phyloP scores from a whole-genome alignment of 306 rosid species.

The Medicago truncatula region DNA sequence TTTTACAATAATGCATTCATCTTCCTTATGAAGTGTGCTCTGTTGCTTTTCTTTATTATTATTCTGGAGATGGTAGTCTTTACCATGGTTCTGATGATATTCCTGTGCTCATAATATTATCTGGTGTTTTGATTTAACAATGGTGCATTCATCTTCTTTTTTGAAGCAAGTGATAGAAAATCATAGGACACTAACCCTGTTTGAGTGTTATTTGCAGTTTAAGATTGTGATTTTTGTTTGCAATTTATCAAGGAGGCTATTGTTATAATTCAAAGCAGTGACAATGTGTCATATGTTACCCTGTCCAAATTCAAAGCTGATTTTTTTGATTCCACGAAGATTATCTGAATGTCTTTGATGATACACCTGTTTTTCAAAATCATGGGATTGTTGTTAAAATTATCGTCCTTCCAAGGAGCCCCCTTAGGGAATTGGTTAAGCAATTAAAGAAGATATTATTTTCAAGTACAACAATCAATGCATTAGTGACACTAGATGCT shows the following conservation, averaged over 20 bases:
- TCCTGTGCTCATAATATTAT: conserved; percentile 11
- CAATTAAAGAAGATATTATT: not conserved
- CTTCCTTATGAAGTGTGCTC: not conserved
- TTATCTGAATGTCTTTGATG: conserved; percentile 10
- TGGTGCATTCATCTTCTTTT: not conserved
- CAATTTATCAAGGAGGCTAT: not conserved
- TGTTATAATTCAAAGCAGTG: conserved; percentile 21
- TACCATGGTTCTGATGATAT: not conserved
- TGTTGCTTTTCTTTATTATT: conserved; percentile 6
- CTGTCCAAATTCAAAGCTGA: not conserved
- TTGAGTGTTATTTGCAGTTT: not conserved
- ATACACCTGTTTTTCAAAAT: not conserved
- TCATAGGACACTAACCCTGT: not conserved
- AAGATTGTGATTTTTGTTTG: not conserved
- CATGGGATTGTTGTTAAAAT: not conserved
- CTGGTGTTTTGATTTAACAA: not conserved
- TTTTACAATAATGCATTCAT: not conserved
- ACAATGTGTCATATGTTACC: conserved; percentile 1
- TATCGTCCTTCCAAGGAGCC: not conserved
- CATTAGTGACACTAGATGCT: not conserved
- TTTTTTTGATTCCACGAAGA: conserved; percentile 27
- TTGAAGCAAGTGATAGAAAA: conserved; percentile 9
- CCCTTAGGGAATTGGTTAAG: not conserved
- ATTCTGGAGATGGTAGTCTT: conserved; percentile 4
- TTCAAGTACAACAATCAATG: not conserved